A percentile compares a stretch with the other conserved stretches of the same genome.
Conservation (phyloP, 306 rosid genomes). For the Fagus crenata region DNA sequence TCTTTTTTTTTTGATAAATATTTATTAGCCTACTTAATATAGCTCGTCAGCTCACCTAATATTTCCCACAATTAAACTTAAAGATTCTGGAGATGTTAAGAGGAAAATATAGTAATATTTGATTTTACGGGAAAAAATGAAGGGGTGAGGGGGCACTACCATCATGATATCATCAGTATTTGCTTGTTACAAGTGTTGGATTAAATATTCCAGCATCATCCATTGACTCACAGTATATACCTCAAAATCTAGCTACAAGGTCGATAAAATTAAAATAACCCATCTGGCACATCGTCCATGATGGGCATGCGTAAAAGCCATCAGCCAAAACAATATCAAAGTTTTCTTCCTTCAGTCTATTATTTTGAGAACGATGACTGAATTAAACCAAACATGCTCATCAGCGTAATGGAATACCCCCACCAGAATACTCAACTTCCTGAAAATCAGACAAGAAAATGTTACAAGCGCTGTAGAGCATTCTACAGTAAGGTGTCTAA, state of each 20-base stretch:
- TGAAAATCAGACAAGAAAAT: constrained; percentile 23
- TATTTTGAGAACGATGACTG: neutral
- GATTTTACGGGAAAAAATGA: too few relatives aligned
- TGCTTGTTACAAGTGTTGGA: neutral
- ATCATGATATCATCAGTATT: neutral
- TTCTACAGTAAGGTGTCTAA: neutral
- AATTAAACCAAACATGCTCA: neutral
- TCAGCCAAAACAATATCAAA: constrained; percentile 13
- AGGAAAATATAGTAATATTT: too few relatives aligned
- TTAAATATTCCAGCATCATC: neutral
- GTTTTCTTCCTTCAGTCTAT: constrained; percentile 1
- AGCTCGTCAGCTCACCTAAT: too few relatives aligned
- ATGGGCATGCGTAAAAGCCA: neutral
- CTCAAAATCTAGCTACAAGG: constrained; percentile 16
- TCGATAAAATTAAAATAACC: constrained; percentile 5
- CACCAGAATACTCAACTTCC: constrained; percentile 60
- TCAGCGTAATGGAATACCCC: constrained; percentile 45
- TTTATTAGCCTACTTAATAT: too few relatives aligned
- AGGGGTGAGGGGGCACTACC: too few relatives aligned
- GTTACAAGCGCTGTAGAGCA: neutral
- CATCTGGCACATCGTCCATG: neutral
- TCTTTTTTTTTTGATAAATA: too few relatives aligned
- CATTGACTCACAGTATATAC: neutral
- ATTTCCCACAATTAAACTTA: too few relatives aligned
- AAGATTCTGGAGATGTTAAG: too few relatives aligned